A percentile compares a stretch with the other conserved stretches of the same genome.
These are phyloP conservation scores for Leptographium procerum DNA, from an alignment of 2,329 filamentous ascomycete species.

Conservation along the genomic window DNA sequence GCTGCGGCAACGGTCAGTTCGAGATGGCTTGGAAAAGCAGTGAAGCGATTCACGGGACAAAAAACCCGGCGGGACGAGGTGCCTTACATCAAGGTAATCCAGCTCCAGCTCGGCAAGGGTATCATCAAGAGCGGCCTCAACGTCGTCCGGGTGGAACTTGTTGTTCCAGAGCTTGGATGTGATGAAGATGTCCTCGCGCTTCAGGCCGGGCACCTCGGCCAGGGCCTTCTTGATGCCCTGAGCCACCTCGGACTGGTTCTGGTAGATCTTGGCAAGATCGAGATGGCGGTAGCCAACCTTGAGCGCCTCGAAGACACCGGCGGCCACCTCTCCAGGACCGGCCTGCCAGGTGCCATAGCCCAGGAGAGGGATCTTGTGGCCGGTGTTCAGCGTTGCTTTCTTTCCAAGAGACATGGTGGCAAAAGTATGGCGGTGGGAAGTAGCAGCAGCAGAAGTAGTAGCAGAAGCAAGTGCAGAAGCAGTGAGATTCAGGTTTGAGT, in stretches of 20 bases:
- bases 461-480: too few species aligned
- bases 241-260: slow-evolving; percentile 52
- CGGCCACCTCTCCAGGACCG: slow-evolving; percentile 20
- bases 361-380: slow-evolving; percentile 37
- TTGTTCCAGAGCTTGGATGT: slow-evolving; percentile 59
- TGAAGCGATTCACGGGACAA: background rate
- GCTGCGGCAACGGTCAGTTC: slow-evolving; percentile 17
- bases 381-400: slow-evolving; percentile 49
- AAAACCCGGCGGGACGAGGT: background rate
- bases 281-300: slow-evolving; percentile 55
- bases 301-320: slow-evolving; percentile 52
- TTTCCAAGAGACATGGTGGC: slow-evolving; percentile 40
- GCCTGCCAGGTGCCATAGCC: slow-evolving; percentile 32
- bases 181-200: slow-evolving; percentile 45
- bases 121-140: slow-evolving; percentile 42
- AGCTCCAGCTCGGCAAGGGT: slow-evolving; percentile 43
- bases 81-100: slow-evolving; percentile 44
- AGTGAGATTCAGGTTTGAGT: too few species aligned
- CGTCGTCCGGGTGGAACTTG: slow-evolving; percentile 51
- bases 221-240: slow-evolving; percentile 37
- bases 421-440: background rate
- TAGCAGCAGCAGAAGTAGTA: too few species aligned
- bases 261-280: slow-evolving; percentile 22
- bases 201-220: slow-evolving; percentile 36
- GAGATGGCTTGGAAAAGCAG: background rate